Evolutionary conservation across 139 green algal species (phyloP).

Genomic region (Coelastrella sp.): DNA sequence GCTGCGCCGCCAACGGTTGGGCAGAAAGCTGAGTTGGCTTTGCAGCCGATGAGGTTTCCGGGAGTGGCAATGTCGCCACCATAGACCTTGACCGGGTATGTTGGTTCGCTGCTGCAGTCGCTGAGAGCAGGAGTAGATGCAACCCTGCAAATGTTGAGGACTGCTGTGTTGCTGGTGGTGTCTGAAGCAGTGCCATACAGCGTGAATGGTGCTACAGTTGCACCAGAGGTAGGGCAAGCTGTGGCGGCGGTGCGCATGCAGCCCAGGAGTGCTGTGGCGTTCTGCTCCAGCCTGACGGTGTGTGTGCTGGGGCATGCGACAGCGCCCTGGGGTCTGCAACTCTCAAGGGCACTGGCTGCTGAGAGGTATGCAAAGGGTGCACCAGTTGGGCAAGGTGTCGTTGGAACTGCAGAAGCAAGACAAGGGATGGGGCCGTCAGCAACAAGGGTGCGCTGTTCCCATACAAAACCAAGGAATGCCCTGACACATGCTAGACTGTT

Average conservation of each 20-base stretch:
- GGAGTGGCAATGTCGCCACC: neutral
- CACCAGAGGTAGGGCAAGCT: neutral
- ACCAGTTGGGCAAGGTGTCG: neutral
- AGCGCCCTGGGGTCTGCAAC: neutral
- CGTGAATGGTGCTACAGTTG: neutral
- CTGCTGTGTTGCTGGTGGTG: no score
- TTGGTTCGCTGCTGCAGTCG: neutral
- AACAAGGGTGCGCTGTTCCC: neutral
- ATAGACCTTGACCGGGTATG: neutral
- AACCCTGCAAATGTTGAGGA: neutral
- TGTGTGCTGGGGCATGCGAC: neutral
- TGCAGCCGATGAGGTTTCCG: neutral
- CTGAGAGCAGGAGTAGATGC: neutral
- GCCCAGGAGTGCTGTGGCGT: neutral
- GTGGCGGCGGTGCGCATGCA: neutral
- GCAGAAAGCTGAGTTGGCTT: neutral
- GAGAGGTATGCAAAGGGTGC: neutral
- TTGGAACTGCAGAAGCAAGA: neutral
- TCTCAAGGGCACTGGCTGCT: neutral
- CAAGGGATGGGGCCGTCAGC: neutral
- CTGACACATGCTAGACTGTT: neutral
- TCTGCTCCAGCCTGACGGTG: neutral
- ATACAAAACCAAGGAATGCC: neutral
- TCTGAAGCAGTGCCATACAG: neutral
- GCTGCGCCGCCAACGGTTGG: neutral